Base-by-base conservation (phyloP, 2,329 filamentous ascomycete genomes). In the Coccinonectria pachysandricola region DNA sequence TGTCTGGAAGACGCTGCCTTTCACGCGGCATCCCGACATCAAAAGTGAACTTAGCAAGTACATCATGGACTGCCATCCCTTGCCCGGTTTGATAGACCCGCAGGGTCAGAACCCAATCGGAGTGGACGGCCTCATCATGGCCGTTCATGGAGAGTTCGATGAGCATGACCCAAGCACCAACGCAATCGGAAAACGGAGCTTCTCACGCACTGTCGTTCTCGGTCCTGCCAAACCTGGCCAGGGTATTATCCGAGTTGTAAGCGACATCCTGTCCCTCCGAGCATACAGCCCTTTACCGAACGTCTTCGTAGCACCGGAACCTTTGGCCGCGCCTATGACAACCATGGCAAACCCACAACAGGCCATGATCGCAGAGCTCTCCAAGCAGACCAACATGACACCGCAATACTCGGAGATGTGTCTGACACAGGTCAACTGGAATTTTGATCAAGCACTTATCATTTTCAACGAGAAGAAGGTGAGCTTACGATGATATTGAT, bases 91-190 rank as follows among this genome's bases (percentile, higher is more conserved):
- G 13, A 68, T 70, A 3, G 84, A 92, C 42, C 76, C 75, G 3
- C 68, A 66, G 8, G 74, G 75, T 2, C 65, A 77, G 37, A 77
- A 65, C 34, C 50, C 59, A 1, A 59, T 61, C 12, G 83, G 82
- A 4, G 82, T 88, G 12, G 80, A 82, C 37, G 84, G 85, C 6
- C 70, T 92, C 37, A 68, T 83, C 25, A 71, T 92, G 39, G 78
- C 71, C 6, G 67, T 88, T n/a, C 81, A 91, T 43, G 82, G 85
- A 36, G 81, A 88, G 45, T 92, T 85, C 34, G 76, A 88, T 24
- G 86, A 94, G 48, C 60, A 77, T 11, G 71, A 81, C 39, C 52
- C 59, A 4, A 54, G 55, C 10, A 68, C 65, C 12, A 61, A 66
- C 24, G 65, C 69, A 22, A 68, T 68, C 21, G 65, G 73, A 19